Conservation (phyloP, 805 yeast species). For the Metschnikowia reukaufii region DNA sequence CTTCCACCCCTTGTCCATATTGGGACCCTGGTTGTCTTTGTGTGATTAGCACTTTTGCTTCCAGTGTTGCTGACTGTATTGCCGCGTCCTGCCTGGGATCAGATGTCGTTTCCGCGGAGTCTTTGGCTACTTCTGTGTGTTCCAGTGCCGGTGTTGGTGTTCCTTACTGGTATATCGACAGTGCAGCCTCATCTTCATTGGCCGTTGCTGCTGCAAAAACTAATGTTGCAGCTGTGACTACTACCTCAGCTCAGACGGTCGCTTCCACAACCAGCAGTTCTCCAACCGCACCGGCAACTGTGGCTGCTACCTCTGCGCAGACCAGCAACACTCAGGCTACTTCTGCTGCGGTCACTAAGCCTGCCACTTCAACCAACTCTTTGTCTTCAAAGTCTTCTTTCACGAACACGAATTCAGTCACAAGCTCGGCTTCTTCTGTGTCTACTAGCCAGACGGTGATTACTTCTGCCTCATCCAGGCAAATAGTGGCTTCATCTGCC, state of each 20-base stretch:
- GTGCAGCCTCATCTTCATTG: conserved; percentile 25
- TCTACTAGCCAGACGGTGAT: conserved; percentile 9
- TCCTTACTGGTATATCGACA: conserved; percentile 34
- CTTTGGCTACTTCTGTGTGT: conserved; percentile 35
- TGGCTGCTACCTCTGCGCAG: conserved; percentile 8
- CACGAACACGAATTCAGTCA: conserved; percentile 9
- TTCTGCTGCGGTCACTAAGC: conserved; percentile 10
- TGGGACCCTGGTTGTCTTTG: conserved; percentile 49
- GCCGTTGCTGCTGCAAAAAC: conserved; percentile 25
- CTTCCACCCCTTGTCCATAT: conserved; percentile 44
- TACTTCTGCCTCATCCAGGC: conserved; percentile 10
- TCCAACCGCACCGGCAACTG: no score
- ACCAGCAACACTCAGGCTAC: conserved; percentile 6
- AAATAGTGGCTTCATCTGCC: conserved; percentile 13
- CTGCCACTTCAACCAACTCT: conserved; percentile 8
- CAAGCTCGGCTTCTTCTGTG: no score
- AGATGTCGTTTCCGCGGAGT: conserved; percentile 30
- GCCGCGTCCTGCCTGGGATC: conserved; percentile 27
- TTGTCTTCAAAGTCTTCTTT: no score
- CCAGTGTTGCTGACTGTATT: conserved; percentile 36
- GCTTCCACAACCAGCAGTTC: conserved; percentile 8
- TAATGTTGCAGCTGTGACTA: conserved; percentile 16
- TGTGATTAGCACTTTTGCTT: conserved; percentile 38
- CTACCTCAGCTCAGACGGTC: conserved; percentile 18
- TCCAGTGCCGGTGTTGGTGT: conserved; percentile 34